Conservation (phyloP, 305 asterid species). For the Fraxinus floribunda region DNA sequence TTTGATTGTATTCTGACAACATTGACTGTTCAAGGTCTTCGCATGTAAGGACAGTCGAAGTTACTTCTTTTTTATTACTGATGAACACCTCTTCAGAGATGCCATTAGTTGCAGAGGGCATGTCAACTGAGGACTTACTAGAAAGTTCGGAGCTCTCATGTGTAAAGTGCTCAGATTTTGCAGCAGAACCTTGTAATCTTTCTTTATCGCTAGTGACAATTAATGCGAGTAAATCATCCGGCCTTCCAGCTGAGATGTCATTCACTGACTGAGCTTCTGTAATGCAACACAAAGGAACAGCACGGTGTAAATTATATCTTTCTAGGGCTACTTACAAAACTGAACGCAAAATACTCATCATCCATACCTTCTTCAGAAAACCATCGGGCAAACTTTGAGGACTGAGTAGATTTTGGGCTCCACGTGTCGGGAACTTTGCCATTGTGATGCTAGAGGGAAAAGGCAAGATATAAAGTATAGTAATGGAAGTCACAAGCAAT, state of each 20-base stretch:
- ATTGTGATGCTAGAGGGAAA: constrained; percentile 44
- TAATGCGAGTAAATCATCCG: constrained; percentile 66
- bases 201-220: constrained; percentile 67
- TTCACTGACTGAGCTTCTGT: constrained; percentile 46
- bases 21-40: constrained; percentile 94
- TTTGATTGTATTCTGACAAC: constrained; percentile 62
- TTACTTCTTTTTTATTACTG: constrained; percentile 40
- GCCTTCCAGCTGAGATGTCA: constrained; percentile 43
- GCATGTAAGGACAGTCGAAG: constrained; percentile 68
- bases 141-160: constrained; percentile 34
- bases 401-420: constrained; percentile 41
- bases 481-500: constrained; percentile 10
- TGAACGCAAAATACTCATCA: constrained; percentile 12
- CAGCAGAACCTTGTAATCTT: constrained; percentile 40
- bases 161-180: constrained; percentile 30
- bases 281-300: constrained; percentile 17
- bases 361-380: constrained; percentile 78
- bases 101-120: constrained; percentile 43
- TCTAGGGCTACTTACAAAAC: constrained; percentile 8
- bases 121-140: constrained; percentile 29
- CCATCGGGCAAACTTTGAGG: constrained; percentile 91
- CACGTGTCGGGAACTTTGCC: constrained; percentile 51
- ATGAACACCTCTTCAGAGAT: constrained; percentile 41
- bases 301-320: constrained; percentile 16
- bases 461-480: constrained; percentile 19